Conservation (phyloP, 1,284 basidiomycete species). For the Moesziomyces sp. region DNA sequence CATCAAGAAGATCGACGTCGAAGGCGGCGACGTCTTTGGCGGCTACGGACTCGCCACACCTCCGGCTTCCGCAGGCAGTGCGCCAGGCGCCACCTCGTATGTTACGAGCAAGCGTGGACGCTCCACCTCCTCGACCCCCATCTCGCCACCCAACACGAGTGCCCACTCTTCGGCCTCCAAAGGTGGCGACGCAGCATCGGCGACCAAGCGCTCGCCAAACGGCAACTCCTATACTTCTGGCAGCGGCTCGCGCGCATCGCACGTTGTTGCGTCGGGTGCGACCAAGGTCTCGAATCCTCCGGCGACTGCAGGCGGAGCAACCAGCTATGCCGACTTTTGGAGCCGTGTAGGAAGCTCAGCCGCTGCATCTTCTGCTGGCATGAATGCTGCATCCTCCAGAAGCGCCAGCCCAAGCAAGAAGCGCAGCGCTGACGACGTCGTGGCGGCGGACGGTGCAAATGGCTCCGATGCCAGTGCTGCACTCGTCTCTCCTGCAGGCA, state of each 20-base stretch:
- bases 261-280: not conserved
- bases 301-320: constrained; percentile 24
- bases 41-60: constrained; percentile 50
- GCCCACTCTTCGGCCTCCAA: constrained; percentile 14
- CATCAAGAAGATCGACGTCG: constrained; percentile 39
- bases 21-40: constrained; percentile 49
- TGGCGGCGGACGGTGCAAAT: not conserved
- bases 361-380: constrained; percentile 1
- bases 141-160: constrained; percentile 42
- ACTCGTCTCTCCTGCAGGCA: no score
- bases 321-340: constrained; percentile 59
- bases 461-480: not conserved
- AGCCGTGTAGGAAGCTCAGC: constrained; percentile 44
- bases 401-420: constrained; percentile 37
- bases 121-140: constrained; percentile 34
- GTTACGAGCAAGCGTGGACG: constrained; percentile 33
- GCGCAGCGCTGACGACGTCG: constrained; percentile 32
- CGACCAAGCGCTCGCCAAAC: constrained; percentile 20
- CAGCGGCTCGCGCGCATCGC: constrained; percentile 1
- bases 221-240: not conserved
- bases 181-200: constrained; percentile 4
- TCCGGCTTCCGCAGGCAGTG: constrained; percentile 40
- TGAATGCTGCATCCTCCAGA: constrained; percentile 11
- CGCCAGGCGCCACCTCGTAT: constrained; percentile 34
- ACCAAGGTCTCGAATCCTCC: not conserved